Evolutionary conservation across 2,329 filamentous ascomycete genomes (phyloP).

Genomic region (Diaporthe batatas): DNA sequence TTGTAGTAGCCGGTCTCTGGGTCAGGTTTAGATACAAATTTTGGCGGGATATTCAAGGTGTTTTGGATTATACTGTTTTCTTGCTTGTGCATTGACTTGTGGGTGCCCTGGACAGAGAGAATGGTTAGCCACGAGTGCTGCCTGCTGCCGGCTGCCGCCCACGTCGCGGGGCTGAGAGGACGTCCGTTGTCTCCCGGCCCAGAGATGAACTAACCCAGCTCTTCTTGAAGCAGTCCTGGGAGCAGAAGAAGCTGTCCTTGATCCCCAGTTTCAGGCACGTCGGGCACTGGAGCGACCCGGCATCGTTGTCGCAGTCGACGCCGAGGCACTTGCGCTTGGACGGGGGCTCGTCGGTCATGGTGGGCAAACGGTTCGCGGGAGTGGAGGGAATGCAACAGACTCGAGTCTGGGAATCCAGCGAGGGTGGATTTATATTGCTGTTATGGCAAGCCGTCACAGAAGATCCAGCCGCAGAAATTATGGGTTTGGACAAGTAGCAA

Average conservation of each 20-base stretch:
- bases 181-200: not conserved
- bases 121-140: slow-evolving; percentile 42
- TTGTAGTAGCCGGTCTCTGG: slow-evolving; percentile 92
- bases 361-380: slow-evolving; percentile 42
- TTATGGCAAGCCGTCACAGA: not conserved
- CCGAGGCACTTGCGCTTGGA: slow-evolving; percentile 81
- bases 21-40: slow-evolving; percentile 90
- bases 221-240: slow-evolving; percentile 98
- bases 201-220: slow-evolving; percentile 85
- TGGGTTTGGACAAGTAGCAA: slow-evolving; percentile 8
- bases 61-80: slow-evolving; percentile 81
- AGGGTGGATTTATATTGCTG: not conserved
- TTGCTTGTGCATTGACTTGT: slow-evolving; percentile 88
- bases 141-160: not conserved
- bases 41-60: slow-evolving; percentile 73
- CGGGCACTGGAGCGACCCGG: slow-evolving; percentile 89
- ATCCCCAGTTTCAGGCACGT: slow-evolving; percentile 91
- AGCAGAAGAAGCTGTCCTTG: slow-evolving; percentile 95
- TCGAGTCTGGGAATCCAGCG: not conserved
- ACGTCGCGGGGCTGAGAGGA: not conserved
- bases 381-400: not conserved
- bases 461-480: not conserved
- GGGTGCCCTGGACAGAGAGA: slow-evolving; percentile 70
- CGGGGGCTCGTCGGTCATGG: slow-evolving; percentile 64
- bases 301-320: slow-evolving; percentile 87